These are phyloP conservation scores for Otatea glauca DNA, from an alignment of 176 grass and related monocot genomes.

Conservation along the genomic window DNA sequence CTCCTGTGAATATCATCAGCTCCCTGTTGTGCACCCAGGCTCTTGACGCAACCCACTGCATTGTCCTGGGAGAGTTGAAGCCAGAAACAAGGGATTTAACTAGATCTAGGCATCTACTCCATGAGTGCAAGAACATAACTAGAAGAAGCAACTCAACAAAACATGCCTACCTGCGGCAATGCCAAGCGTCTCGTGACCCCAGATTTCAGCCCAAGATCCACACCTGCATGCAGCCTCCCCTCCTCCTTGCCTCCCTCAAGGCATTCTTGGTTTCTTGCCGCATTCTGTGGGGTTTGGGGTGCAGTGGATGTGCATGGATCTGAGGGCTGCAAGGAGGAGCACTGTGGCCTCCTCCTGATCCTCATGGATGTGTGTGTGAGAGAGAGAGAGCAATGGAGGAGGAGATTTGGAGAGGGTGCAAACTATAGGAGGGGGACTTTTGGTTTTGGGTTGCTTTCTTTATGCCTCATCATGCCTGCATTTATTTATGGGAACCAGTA, in stretches of 20 bases:
- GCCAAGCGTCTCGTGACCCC: conserved; percentile 41
- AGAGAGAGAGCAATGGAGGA: conserved; percentile 18
- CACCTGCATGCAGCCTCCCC: conserved; percentile 56
- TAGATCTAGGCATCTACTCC: conserved; percentile 45
- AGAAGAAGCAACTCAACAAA: neutral
- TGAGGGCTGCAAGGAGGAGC: conserved; percentile 28
- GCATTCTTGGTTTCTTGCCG: conserved; percentile 25
- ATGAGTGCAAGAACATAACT: conserved; percentile 31
- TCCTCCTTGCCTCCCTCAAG: conserved; percentile 5
- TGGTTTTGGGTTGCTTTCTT: conserved; percentile 36
- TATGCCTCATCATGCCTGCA: conserved; percentile 47
- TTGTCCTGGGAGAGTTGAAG: conserved; percentile 25
- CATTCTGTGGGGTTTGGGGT: conserved; percentile 38
- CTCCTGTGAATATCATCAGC: conserved; percentile 30
- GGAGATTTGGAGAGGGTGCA: conserved; percentile 74
- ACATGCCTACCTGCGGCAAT: conserved; percentile 49
- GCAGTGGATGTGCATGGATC: conserved; percentile 64
- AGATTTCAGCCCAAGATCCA: conserved; percentile 55
- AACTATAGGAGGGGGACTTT: conserved; percentile 59
- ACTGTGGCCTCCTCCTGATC: conserved; percentile 76
- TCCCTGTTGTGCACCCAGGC: conserved; percentile 26
- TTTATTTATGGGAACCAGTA: conserved; percentile 43
- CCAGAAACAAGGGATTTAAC: neutral
- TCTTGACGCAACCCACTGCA: conserved; percentile 24
- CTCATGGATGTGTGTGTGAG: conserved; percentile 64